A percentile compares a stretch with the other conserved stretches of the same genome.
Conservation (phyloP, 768 basidiomycete genomes). For the Cyclocybe aegerita region DNA sequence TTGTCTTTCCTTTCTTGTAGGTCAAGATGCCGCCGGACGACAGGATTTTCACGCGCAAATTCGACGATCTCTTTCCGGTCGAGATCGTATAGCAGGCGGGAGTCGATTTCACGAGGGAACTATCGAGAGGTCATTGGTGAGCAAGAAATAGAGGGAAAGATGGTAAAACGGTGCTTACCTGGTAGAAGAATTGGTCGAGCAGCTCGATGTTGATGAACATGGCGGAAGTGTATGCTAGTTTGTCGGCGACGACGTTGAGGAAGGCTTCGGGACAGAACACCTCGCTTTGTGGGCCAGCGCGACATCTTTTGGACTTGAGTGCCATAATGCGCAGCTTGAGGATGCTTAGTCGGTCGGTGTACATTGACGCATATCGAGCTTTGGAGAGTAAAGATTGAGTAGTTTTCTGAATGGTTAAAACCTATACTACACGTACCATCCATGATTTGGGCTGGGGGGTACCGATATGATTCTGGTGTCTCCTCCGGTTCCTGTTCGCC, state of each 20-base stretch:
- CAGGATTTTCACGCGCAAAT: slow-evolving; percentile 95
- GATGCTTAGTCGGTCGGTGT: slow-evolving; percentile 76
- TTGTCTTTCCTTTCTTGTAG: slow-evolving; percentile 97
- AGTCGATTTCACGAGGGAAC: slow-evolving; percentile 98
- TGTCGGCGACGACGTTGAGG: slow-evolving; percentile 94
- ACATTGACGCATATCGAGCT: slow-evolving; percentile 93
- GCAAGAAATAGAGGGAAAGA: neutral
- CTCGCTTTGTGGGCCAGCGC: slow-evolving; percentile 82
- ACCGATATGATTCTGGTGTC: slow-evolving; percentile 76
- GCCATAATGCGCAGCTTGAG: slow-evolving; percentile 86
- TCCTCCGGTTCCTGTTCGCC: slow-evolving; percentile 39
- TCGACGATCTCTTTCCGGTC: slow-evolving; percentile 85
- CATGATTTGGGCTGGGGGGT: slow-evolving; percentile 86
- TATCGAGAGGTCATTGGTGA: slow-evolving; percentile 26
- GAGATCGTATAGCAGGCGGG: slow-evolving; percentile 89
- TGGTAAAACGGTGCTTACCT: slow-evolving; percentile 48
- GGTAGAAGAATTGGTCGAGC: slow-evolving; percentile 98
- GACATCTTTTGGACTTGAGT: slow-evolving; percentile 87
- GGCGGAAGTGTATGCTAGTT: slow-evolving; percentile 91
- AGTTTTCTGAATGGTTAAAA: neutral
- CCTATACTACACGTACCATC: slow-evolving; percentile 65
- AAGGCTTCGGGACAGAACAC: slow-evolving; percentile 96
- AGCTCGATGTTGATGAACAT: slow-evolving; percentile 99
- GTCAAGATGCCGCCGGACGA: slow-evolving; percentile 84
- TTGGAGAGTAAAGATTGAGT: slow-evolving; percentile 12